Percentiles rank a stretch among this genome's conserved stretches.
Evolutionary conservation across 768 basidiomycete species (phyloP).

Genomic region (Cyclocybe aegerita): DNA sequence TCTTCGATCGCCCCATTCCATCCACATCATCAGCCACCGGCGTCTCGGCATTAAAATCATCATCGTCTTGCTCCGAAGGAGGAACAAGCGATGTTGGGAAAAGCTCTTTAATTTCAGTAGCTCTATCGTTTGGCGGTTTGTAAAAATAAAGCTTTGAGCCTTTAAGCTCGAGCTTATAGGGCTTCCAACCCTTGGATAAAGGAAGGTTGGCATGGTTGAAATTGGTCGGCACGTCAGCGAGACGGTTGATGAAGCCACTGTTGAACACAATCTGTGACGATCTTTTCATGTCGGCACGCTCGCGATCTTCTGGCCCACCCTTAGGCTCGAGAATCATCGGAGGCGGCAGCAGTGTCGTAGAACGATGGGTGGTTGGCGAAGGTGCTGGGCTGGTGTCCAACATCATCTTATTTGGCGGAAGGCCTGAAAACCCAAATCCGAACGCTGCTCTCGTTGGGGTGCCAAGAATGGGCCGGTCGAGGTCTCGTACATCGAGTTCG

Average conservation of each 20-base stretch:
- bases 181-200: conserved; percentile 78
- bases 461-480: conserved; percentile 9
- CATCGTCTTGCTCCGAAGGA: conserved; percentile 44
- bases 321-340: conserved; percentile 46
- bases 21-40: conserved; percentile 16
- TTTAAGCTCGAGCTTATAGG: conserved; percentile 80
- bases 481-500: conserved; percentile 12
- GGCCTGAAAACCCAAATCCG: conserved; percentile 20
- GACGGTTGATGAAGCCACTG: conserved; percentile 74
- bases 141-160: conserved; percentile 87
- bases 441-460: conserved; percentile 19
- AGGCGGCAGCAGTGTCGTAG: conserved; percentile 45
- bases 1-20: conserved; percentile 24
- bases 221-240: conserved; percentile 48
- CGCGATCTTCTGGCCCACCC: conserved; percentile 25
- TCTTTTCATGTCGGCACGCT: conserved; percentile 43
- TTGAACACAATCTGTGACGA: conserved; percentile 79
- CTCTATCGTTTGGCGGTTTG: conserved; percentile 75
- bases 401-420: conserved; percentile 6
- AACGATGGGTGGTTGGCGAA: conserved; percentile 16
- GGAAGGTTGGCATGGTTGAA: conserved; percentile 31
- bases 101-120: conserved; percentile 63
- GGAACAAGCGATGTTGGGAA: conserved; percentile 70
- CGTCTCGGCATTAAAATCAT: conserved; percentile 11
- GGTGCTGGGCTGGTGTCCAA: conserved; percentile 8